Percentiles rank a stretch among this genome's conserved stretches.
phyloP scores from a whole-genome alignment of 768 basidiomycete genomes.

The Rhizopogon rudus region DNA sequence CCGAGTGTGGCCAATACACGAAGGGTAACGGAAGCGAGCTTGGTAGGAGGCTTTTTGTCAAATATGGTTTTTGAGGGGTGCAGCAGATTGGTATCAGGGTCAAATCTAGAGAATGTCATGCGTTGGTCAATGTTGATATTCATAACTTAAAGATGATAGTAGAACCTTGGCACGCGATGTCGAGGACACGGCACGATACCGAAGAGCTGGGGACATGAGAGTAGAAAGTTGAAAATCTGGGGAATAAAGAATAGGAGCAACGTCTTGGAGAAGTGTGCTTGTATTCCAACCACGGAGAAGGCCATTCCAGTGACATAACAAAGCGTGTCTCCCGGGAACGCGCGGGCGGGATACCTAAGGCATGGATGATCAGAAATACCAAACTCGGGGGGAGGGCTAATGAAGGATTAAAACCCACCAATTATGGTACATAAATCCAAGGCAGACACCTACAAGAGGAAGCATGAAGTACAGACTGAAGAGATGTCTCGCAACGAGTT shows the following conservation, averaged over 20 bases:
- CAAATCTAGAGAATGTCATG: slow-evolving; percentile 48
- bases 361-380: neutral
- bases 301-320: slow-evolving; percentile 99
- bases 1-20: slow-evolving; percentile 56
- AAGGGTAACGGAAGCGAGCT: slow-evolving; percentile 50
- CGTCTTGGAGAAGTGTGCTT: slow-evolving; percentile 97
- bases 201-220: slow-evolving; percentile 93
- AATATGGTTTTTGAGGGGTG: slow-evolving; percentile 71
- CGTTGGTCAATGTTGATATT: neutral
- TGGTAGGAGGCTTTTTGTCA: slow-evolving; percentile 45
- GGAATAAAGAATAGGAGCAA: slow-evolving; percentile 95
- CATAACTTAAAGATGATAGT: neutral
- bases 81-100: slow-evolving; percentile 68
- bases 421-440: slow-evolving; percentile 92
- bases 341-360: slow-evolving; percentile 89
- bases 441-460: slow-evolving; percentile 86
- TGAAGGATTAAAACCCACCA: slow-evolving; percentile 52
- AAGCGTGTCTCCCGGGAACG: slow-evolving; percentile 94
- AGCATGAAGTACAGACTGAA: slow-evolving; percentile 97
- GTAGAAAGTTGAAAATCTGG: slow-evolving; percentile 95
- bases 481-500: slow-evolving; percentile 89
- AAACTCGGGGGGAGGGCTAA: neutral
- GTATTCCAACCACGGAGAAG: slow-evolving; percentile 95
- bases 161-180: slow-evolving; percentile 85
- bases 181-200: slow-evolving; percentile 91